Conservation (phyloP, 768 basidiomycete species). For the Hydnomerulius pinastri region DNA sequence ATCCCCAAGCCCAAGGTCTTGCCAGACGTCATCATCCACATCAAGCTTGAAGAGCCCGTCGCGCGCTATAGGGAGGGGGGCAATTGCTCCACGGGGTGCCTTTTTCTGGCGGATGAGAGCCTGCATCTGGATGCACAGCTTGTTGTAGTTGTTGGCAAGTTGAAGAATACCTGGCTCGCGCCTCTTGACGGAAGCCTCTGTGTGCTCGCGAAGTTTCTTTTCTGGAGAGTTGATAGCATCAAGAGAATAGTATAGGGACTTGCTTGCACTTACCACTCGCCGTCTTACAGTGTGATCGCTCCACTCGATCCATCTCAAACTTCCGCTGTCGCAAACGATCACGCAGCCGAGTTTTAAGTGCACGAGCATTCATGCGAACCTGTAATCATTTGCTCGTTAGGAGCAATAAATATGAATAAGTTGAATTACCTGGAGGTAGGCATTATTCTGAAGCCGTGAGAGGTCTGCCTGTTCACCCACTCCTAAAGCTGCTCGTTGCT, state of each 20-base stretch:
- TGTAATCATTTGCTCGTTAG: background rate
- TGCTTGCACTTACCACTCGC: background rate
- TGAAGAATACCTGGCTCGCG: constrained; percentile 30
- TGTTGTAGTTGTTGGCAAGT: constrained; percentile 30
- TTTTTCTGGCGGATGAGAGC: constrained; percentile 14
- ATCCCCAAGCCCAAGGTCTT: constrained; percentile 32
- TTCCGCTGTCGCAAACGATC: constrained; percentile 23
- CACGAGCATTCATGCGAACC: constrained; percentile 22
- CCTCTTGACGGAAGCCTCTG: constrained; percentile 22
- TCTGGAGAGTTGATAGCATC: constrained; percentile 10
- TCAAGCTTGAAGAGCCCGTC: constrained; percentile 32
- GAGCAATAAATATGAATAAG: background rate
- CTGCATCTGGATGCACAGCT: constrained; percentile 23
- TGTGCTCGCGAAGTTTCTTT: constrained; percentile 29
- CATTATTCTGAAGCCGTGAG: constrained; percentile 4
- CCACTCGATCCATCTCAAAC: constrained; percentile 28
- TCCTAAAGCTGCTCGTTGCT: too few relatives aligned
- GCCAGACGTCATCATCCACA: constrained; percentile 41
- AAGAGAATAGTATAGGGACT: background rate
- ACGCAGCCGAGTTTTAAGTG: constrained; percentile 24
- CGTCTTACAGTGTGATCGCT: constrained; percentile 10
- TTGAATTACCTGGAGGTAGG: constrained; percentile 7
- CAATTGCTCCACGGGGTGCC: constrained; percentile 25
- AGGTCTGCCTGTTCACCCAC: background rate
- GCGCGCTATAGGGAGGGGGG: constrained; percentile 22